These are phyloP conservation scores for Zelonia costaricensis DNA, from an alignment of 208 protist genomes.

Conservation along the genomic window DNA sequence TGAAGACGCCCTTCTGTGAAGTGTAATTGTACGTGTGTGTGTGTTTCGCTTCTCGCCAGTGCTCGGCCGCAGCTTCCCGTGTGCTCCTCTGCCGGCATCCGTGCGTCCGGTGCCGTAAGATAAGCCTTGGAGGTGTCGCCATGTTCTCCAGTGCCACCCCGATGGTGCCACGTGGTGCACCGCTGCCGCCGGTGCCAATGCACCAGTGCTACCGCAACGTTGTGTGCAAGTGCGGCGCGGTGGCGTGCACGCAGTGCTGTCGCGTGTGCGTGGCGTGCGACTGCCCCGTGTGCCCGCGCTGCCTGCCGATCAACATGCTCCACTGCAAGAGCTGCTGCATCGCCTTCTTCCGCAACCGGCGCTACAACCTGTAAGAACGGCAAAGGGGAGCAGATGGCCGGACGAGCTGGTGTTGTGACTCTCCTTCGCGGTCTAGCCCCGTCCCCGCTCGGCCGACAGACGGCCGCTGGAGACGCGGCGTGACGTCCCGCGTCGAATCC, in stretches of 20 bases:
- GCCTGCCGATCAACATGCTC: conserved; percentile 55
- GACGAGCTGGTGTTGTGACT: too few species aligned
- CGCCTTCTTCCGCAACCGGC: conserved; percentile 58
- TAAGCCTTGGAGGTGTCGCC: background rate
- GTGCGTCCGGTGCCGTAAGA: too few species aligned
- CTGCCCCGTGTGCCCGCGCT: conserved; percentile 53
- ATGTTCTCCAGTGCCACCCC: conserved; percentile 17
- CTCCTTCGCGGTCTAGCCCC: too few species aligned
- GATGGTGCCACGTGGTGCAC: background rate
- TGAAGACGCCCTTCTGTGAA: too few species aligned
- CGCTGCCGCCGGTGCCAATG: conserved; percentile 8
- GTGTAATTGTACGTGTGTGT: too few species aligned
- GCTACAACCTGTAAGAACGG: conserved; percentile 56
- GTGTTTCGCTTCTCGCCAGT: too few species aligned
- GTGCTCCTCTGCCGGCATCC: too few species aligned
- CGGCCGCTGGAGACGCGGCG: too few species aligned
- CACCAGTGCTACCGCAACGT: conserved; percentile 52
- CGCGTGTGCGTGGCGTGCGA: conserved; percentile 74
- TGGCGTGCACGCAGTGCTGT: conserved; percentile 58
- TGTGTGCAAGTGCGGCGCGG: conserved; percentile 53
- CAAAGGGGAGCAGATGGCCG: too few species aligned
- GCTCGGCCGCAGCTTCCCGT: background rate
- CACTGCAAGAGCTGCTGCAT: conserved; percentile 77
- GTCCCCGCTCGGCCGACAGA: too few species aligned
- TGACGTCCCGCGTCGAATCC: too few species aligned